These are phyloP conservation scores for Nakazawaea wyomingensis DNA, from an alignment of 805 yeast species.

Conservation along the genomic window DNA sequence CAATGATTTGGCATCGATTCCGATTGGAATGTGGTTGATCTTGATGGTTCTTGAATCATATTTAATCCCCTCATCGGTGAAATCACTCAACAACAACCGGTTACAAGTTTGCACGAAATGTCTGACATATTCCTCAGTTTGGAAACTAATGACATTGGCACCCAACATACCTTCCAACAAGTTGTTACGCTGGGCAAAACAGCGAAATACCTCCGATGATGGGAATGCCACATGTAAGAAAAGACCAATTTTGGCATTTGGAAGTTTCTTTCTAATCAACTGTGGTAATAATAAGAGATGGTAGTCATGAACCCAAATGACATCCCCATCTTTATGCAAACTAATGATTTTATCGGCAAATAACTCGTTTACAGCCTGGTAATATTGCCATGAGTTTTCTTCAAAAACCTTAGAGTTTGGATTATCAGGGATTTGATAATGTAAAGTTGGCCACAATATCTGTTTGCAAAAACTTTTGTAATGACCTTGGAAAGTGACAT, in stretches of 20 bases:
- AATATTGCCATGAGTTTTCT: conserved; percentile 90
- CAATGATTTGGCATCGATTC: conserved; percentile 67
- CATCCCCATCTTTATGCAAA: conserved; percentile 67
- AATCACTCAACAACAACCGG: conserved; percentile 77
- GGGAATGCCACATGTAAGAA: conserved; percentile 95
- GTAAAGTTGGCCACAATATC: conserved; percentile 92
- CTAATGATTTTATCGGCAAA: conserved; percentile 74
- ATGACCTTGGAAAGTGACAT: conserved; percentile 81
- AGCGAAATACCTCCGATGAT: conserved; percentile 89
- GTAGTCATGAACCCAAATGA: conserved; percentile 92
- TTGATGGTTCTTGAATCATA: conserved; percentile 53
- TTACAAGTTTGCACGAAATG: conserved; percentile 91
- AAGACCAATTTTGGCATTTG: conserved; percentile 84
- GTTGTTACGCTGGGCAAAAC: conserved; percentile 80
- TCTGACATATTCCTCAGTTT: conserved; percentile 87
- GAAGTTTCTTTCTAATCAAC: conserved; percentile 71
- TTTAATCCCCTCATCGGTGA: conserved; percentile 55
- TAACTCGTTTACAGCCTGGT: conserved; percentile 65
- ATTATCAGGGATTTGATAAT: conserved; percentile 91
- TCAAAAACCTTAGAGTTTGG: conserved; percentile 93
- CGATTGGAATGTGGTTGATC: conserved; percentile 64
- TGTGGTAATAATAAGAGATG: conserved; percentile 83
- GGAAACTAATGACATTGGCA: conserved; percentile 83
- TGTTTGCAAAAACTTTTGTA: conserved; percentile 90
- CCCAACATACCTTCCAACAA: conserved; percentile 82